Percentiles rank a stretch among this genome's conserved stretches.
These are phyloP conservation scores for Panaeolus cyanescens DNA, from an alignment of 768 basidiomycete genomes.

Conservation along the genomic window DNA sequence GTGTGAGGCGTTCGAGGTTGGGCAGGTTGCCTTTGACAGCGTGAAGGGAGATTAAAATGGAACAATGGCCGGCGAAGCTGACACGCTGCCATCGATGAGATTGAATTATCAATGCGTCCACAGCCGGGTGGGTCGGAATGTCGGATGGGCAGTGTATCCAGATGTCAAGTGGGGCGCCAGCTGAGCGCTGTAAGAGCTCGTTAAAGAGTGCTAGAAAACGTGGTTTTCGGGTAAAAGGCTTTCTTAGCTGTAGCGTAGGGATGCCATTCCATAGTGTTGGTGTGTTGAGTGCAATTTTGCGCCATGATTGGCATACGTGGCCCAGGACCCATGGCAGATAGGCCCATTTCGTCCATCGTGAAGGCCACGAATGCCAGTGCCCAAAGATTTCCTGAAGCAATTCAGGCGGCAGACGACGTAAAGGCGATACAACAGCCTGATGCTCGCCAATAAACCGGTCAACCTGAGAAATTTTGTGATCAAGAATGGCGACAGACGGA, in stretches of 20 bases:
- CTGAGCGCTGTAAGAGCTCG: slow-evolving; percentile 17
- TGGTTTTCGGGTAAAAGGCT: neutral
- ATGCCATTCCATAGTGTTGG: slow-evolving; percentile 20
- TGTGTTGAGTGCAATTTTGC: slow-evolving; percentile 15
- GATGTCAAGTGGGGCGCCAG: slow-evolving; percentile 16
- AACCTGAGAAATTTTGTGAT: slow-evolving; percentile 18
- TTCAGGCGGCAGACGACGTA: slow-evolving; percentile 24
- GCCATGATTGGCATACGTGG: slow-evolving; percentile 22
- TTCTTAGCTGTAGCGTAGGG: slow-evolving; percentile 15
- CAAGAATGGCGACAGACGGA: slow-evolving; percentile 14
- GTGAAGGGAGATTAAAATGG: slow-evolving; percentile 16
- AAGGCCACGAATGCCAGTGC: slow-evolving; percentile 2
- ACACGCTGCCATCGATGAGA: slow-evolving; percentile 23
- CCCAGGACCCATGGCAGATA: slow-evolving; percentile 19
- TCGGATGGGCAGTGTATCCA: slow-evolving; percentile 15
- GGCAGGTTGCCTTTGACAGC: slow-evolving; percentile 21
- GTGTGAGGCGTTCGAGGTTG: slow-evolving; percentile 15
- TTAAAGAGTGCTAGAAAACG: slow-evolving; percentile 10
- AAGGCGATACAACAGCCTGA: slow-evolving; percentile 17
- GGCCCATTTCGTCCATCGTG: slow-evolving; percentile 9
- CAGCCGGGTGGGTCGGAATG: slow-evolving; percentile 16
- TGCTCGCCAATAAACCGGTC: slow-evolving; percentile 20
- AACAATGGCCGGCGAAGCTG: slow-evolving; percentile 11
- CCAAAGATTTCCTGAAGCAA: slow-evolving; percentile 24
- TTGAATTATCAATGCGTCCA: slow-evolving; percentile 19